Evolutionary conservation across 495 filamentous ascomycete species (phyloP).

Genomic region (Aspergillus campestris): DNA sequence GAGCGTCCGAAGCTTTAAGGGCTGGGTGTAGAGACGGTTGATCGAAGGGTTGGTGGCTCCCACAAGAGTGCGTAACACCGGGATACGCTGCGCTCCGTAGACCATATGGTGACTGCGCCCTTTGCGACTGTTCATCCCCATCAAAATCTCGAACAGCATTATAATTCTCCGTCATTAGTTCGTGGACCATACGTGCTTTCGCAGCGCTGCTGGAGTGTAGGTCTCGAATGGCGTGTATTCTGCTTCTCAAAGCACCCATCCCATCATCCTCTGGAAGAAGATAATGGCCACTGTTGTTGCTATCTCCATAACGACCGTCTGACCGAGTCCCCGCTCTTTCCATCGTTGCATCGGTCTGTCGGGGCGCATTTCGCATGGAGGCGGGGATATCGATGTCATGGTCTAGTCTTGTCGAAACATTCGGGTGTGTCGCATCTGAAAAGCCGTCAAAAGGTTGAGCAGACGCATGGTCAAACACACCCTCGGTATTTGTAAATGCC

Average conservation of each 20-base stretch:
- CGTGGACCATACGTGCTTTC: conserved; percentile 79
- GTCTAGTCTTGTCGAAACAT: background rate
- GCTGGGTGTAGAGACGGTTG: conserved; percentile 21
- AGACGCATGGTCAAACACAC: background rate
- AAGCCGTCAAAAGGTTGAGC: background rate
- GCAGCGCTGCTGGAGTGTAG: conserved; percentile 54
- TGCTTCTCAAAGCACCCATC: conserved; percentile 64
- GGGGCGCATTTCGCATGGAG: conserved; percentile 1
- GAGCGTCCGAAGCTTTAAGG: conserved; percentile 21
- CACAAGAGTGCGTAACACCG: conserved; percentile 23
- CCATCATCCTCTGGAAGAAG: conserved; percentile 86
- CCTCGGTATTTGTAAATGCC: background rate
- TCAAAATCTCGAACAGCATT: conserved; percentile 36
- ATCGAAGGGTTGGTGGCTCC: conserved; percentile 19
- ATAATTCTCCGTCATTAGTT: conserved; percentile 74
- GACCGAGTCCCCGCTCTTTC: background rate
- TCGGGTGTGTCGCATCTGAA: background rate
- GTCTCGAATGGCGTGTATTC: conserved; percentile 68
- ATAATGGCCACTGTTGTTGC: conserved; percentile 13
- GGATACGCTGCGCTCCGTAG: conserved; percentile 28
- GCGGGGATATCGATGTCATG: background rate
- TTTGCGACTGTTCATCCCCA: conserved; percentile 12
- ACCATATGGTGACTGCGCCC: conserved; percentile 25
- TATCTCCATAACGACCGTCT: conserved; percentile 8
- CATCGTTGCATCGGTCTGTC: background rate